These are phyloP conservation scores for Sphagnum fallax DNA, from an alignment of 228 moss, liverwort and hornwort genomes.

Conservation along the genomic window DNA sequence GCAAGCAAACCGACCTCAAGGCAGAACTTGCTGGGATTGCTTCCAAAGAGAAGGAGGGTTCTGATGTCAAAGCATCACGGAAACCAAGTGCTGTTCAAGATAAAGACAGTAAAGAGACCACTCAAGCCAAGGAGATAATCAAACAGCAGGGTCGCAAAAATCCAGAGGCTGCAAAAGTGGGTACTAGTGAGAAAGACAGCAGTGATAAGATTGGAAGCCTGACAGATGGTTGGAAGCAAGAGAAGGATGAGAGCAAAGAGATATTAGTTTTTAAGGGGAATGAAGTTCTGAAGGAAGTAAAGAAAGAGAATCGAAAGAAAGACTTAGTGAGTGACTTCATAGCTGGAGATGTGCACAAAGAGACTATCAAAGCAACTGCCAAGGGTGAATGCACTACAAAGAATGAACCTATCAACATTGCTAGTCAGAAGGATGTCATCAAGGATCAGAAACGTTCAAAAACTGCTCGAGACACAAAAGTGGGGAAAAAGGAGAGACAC, in stretches of 20 bases:
- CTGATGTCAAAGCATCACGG: constrained; percentile 24
- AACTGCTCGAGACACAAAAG: constrained; percentile 32
- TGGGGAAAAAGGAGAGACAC: constrained; percentile 24
- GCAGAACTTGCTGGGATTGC: constrained; percentile 32
- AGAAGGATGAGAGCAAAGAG: constrained; percentile 52
- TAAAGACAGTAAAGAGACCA: constrained; percentile 33
- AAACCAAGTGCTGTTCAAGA: constrained; percentile 29
- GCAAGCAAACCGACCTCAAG: constrained; percentile 23
- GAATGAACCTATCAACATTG: constrained; percentile 12
- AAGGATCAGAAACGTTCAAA: constrained; percentile 36
- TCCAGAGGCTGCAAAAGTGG: constrained; percentile 16
- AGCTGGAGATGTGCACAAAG: constrained; percentile 36
- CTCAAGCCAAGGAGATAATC: constrained; percentile 28
- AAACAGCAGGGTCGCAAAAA: constrained; percentile 31
- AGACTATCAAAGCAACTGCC: constrained; percentile 35
- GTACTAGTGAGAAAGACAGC: constrained; percentile 43
- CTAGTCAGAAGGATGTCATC: constrained; percentile 27
- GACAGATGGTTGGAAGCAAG: constrained; percentile 35
- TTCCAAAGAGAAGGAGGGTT: constrained; percentile 41
- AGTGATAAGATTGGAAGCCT: constrained; percentile 21
- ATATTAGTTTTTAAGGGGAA: constrained; percentile 24
- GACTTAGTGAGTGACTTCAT: constrained; percentile 37
- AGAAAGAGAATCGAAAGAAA: constrained; percentile 49
- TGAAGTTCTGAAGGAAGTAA: constrained; percentile 46
- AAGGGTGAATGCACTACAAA: constrained; percentile 24